Base-by-base conservation (phyloP, 2,329 filamentous ascomycete genomes). In the Talaromyces atroroseus region DNA sequence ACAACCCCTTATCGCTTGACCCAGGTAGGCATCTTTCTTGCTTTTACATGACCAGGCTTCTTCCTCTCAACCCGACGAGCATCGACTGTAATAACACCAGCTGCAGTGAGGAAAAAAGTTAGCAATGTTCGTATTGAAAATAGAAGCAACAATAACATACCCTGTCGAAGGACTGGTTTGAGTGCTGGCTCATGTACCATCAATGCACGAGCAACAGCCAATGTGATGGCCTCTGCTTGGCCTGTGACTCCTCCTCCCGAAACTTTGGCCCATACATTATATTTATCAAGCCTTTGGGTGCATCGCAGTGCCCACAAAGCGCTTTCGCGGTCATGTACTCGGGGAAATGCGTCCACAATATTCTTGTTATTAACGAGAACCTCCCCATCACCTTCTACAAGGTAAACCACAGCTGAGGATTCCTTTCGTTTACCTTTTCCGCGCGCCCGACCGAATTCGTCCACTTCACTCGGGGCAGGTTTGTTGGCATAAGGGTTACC, bases 11-110 rank as follows among this genome's bases (percentile, higher is more conserved):
- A 86, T 72, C 84, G 80, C 85, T 96, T 97, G 81, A 97, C 92
- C 94, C 95, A 99, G 66, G 94, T 83, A 59, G 92, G 92, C 85
- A 88, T 95, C 85, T 99, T 99, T 76, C 94, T 89, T 58, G 94
- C 92, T 82, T 99, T 99, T 77, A 95, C 76, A 69, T 90, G 90
- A 65, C 94, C 95, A 57, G 90, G 84, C 83, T 99, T 97, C 86
- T 99, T 99, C 73, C 94, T 92, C 78, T 99, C 94, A 64, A 99
- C 95, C 68, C 81, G 86, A 77, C 92, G 90, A 57, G 87, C 83
- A 78, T 99, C 92, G 69, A 92, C 88, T 52, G 92, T 95, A 62
- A 99, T 83, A 73, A 88, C 91, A 61, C 95, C 95, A 71, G 92
- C 94, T 99, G 73, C 56, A 66, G 64, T 60, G 61, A 34, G 12